Base-by-base conservation (phyloP, 306 rosid species). In the Neltuma alba region DNA sequence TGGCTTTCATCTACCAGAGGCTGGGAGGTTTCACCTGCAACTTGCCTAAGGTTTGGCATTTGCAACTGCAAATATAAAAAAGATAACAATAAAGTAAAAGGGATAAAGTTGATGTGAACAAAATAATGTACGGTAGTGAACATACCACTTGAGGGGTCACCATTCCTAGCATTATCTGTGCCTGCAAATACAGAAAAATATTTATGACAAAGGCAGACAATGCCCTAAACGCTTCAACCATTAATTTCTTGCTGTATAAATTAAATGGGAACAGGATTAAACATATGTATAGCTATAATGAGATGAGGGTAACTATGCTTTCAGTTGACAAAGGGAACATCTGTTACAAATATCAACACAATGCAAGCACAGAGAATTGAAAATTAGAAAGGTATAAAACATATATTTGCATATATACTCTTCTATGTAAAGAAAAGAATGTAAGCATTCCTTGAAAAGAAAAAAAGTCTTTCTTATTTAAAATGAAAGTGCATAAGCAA, bases 111-210 rank as follows among this genome's bases (percentile, higher is more conserved):
- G 42, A 63, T 63, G 60, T 25, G 52, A 81, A 16, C 15, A 62
- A 79, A 83, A 80, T 1, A 52, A n/a, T n/a, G n/a, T n/a, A 18
- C 23, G 83, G 83, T 14, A 70, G 55, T 42, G 77, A 82, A 89
- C 90, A 23, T 62, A 96, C 98, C 97, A 89, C 79, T 90, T 90
- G 96, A 21, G 98, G 86, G 66, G 93, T 85, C 89, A 93, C 99
- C 98, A 93, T 88, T 83, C 96, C 96, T 3, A 96, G 97, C 97
- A 96, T 96, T 85, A 96, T 88, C 86, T 96, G 99, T 71, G 99
- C 97, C 99, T 96, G 94, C 85, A 88, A 85, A 76, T 69, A 62
- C 58, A 71, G 65, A 25, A 82, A 81, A 81, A 40, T 70, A 36
- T 71, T 71, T 30, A 28, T 70, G 61, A 28, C 28, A 70, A 45